These are phyloP conservation scores for Ceratobasidium sp. DNA, from an alignment of 1,284 basidiomycete genomes.

Conservation along the genomic window DNA sequence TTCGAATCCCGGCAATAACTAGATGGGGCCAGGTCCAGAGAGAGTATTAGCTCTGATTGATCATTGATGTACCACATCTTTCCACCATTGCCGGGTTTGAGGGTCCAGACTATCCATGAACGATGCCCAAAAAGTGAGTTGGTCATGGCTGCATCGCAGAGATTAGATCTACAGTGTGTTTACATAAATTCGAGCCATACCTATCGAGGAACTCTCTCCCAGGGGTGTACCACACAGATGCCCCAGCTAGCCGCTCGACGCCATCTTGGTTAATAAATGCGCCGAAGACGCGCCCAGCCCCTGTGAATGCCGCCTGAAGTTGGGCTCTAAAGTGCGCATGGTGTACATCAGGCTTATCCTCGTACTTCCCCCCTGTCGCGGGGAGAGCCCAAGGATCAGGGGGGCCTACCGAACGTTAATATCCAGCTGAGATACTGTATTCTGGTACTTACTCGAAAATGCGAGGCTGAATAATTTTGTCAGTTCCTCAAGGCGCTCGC, in stretches of 20 bases:
- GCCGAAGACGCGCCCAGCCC: slow-evolving; percentile 21
- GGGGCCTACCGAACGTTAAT: neutral
- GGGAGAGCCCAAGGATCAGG: slow-evolving; percentile 10
- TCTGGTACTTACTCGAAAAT: slow-evolving; percentile 2
- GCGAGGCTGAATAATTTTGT: slow-evolving; percentile 1
- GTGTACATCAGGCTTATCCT: slow-evolving; percentile 4
- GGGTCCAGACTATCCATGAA: neutral
- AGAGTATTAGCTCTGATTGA: neutral
- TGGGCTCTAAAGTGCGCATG: neutral
- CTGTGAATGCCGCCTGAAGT: slow-evolving; percentile 11
- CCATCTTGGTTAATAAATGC: slow-evolving; percentile 1
- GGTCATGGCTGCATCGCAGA: neutral
- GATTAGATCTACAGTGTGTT: neutral
- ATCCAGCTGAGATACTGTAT: neutral
- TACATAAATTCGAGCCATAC: neutral
- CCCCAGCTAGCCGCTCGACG: neutral
- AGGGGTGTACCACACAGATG: slow-evolving; percentile 10
- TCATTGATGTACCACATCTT: neutral
- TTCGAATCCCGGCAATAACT: neutral
- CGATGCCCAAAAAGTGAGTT: neutral
- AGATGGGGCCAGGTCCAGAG: neutral
- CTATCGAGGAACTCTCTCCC: slow-evolving; percentile 9
- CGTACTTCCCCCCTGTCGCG: slow-evolving; percentile 3
- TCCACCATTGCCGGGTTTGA: neutral
- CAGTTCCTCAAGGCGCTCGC: neutral